Evolutionary conservation across 2,329 filamentous ascomycete species (phyloP).

Genomic region (Claviceps capensis): DNA sequence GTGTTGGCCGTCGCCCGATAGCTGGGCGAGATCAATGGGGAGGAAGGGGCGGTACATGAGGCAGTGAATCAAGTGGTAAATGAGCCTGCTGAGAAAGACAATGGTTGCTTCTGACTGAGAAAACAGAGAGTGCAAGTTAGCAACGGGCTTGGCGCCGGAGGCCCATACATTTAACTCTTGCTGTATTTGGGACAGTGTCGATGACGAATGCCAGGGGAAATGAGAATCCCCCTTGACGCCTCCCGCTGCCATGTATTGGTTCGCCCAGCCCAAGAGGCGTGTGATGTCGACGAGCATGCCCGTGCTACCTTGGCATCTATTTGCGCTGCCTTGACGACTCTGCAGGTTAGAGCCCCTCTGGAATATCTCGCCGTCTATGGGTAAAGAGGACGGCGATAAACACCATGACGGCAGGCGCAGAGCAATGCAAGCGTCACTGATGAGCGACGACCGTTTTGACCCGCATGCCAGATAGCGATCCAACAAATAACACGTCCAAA

Average conservation of each 20-base stretch:
- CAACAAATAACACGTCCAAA: slow-evolving; percentile 81
- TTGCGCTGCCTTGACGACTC: slow-evolving; percentile 53
- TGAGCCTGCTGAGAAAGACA: slow-evolving; percentile 68
- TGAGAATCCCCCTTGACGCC: slow-evolving; percentile 83
- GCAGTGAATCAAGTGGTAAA: slow-evolving; percentile 79
- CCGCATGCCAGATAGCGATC: slow-evolving; percentile 74
- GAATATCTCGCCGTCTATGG: slow-evolving; percentile 68
- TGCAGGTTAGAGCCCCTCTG: slow-evolving; percentile 66
- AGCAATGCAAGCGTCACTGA: slow-evolving; percentile 62
- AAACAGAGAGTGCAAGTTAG: slow-evolving; percentile 60
- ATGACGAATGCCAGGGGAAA: slow-evolving; percentile 81
- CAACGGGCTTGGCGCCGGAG: slow-evolving; percentile 68
- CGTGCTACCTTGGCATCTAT: slow-evolving; percentile 59
- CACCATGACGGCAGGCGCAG: slow-evolving; percentile 66
- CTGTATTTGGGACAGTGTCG: slow-evolving; percentile 72
- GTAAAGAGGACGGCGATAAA: slow-evolving; percentile 43
- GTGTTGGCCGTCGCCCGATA: slow-evolving; percentile 68
- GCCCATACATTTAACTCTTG: slow-evolving; percentile 80
- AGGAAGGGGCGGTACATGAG: slow-evolving; percentile 78
- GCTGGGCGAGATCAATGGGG: slow-evolving; percentile 68
- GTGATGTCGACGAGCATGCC: slow-evolving; percentile 77
- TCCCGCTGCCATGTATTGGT: slow-evolving; percentile 69
- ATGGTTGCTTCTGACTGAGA: slow-evolving; percentile 66
- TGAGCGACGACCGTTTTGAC: slow-evolving; percentile 67
- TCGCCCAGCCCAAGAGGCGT: slow-evolving; percentile 69